A percentile compares a stretch with the other conserved stretches of the same genome.
Conservation (phyloP, 768 basidiomycete genomes). For the Suillus ampliporus region DNA sequence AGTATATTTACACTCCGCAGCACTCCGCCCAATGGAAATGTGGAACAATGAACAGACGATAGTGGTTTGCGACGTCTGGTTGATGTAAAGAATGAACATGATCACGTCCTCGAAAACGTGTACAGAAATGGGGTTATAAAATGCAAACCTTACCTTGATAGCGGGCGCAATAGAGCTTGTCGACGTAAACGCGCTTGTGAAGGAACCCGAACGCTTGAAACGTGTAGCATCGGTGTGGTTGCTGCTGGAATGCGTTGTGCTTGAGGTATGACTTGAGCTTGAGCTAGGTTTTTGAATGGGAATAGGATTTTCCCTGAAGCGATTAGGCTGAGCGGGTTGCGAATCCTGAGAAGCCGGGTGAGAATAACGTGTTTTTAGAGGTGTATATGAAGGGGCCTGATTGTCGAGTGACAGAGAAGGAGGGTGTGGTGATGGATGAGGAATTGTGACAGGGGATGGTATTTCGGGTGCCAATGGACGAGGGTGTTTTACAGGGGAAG, state of each 20-base stretch:
- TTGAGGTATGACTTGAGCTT: constrained; percentile 28
- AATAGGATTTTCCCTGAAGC: constrained; percentile 16
- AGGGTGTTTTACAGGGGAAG: no score
- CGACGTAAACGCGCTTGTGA: constrained; percentile 27
- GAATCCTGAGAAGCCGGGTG: constrained; percentile 20
- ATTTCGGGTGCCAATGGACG: no score
- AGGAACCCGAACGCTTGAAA: constrained; percentile 26
- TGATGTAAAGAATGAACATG: no score
- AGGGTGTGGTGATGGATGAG: no score
- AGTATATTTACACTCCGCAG: not conserved
- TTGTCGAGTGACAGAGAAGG: constrained; percentile 37
- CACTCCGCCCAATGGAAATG: no score
- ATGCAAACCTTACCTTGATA: constrained; percentile 27
- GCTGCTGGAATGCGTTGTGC: no score
- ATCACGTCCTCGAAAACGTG: constrained; percentile 4
- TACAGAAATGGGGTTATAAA: not conserved
- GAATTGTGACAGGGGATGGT: constrained; percentile 6
- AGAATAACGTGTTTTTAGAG: constrained; percentile 30
- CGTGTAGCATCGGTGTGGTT: constrained; percentile 35
- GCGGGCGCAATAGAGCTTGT: constrained; percentile 26
- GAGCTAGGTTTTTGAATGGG: constrained; percentile 36
- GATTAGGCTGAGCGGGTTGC: constrained; percentile 6
- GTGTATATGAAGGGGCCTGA: constrained; percentile 37
- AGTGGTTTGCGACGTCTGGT: no score
- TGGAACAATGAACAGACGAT: no score